Evolutionary conservation across 305 asterid species (phyloP), one percentile per base, ranked within the genome.

Genomic region (Fraxinus sp.): DNA sequence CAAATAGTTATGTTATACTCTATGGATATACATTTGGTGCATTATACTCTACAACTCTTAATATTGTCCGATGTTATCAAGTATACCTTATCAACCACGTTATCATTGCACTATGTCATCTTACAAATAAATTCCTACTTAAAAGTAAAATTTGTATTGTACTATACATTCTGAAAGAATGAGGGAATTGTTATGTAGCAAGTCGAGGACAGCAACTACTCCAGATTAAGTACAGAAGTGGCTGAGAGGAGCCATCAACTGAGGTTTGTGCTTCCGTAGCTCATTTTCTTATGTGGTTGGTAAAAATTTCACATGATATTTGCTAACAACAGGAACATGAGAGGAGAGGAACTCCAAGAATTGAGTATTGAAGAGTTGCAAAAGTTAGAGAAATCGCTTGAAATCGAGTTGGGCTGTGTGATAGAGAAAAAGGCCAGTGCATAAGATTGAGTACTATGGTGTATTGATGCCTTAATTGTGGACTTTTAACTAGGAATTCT

Each of bases 261-360:
- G 28, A 95, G 94, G 98, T 90, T 81, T 10, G 73, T 22, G 33
- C 73, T 64, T 64, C 73, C 1, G 6, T 9, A 26, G 16, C 33
- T 64, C 33, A 16, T n/a, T 55, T 55, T 55, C 52, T 18, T 24
- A 22, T 64, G 8, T 10, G 13, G 73, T 8, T 8, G 14, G 33
- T 64, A 22, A 3, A 64, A 64, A 8, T 9, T 24, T 4, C 0
- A 16, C 33, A 0, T 64, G 73, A 24, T 22, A 22, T 24, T 1
- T 22, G 14, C 32, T 20, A n/a, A 20, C 18, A 5, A 80, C 84
- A 95, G 97, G 92, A 94, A 82, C 79, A 91, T 92, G 95, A 92
- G 98, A 78, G 98, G 97, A 14, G 97, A 95, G 87, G 95, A 95
- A 83, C 93, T 95, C 43, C 94, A 91, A 78, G 95, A 91, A 26